Base-by-base conservation (phyloP, 108 stramenopile genomes). In the Nitzschia sp. region DNA sequence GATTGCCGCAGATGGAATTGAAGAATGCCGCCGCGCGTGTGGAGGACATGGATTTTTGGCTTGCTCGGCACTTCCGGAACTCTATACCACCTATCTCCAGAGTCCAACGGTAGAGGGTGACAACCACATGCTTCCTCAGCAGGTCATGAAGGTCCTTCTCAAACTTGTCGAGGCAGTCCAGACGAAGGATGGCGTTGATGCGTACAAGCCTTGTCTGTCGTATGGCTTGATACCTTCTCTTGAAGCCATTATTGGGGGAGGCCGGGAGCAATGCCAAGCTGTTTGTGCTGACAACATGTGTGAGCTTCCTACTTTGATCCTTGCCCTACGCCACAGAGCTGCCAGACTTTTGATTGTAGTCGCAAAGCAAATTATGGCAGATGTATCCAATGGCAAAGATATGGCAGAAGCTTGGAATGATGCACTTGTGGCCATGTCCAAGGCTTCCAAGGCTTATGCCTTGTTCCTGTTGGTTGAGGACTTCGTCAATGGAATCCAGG, bases 11-110 rank as follows among this genome's bases (percentile, higher is more conserved):
- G 93, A 93, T 75, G 97, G 97, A 25, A 93, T 97, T 55, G 97
- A 97, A 63, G 94, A 95, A 61, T 95, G 93, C 58, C 87, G 97
- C 54, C 95, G 94, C 77, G 87, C 92, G 14, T 97, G 97, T 71
- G 97, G 97, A 9, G 97, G 97, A 9, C 95, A 97, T 69, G 97
- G 97, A 7, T 97, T 89, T 63, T 70, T 97, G 64, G 65, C 82
- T 20, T 87, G 86, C 10, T 92, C 91, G n/a, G 97, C 95, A 11
- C 69, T 97, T 17, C 95, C 96, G 14, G 97, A 97, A 70, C 72
- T 95, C 37, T 78, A 92, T 24, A 89, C 86, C 2, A 90, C 89
- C 40, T 97, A 96, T 64, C 74, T 95, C 39, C 95, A 96, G 64
- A 92, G 85, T 48, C 93, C 92, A 21, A 97, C 95, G 1, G 97